Percentiles rank a stretch among this genome's conserved stretches.
phyloP scores from a whole-genome alignment of 441 rosid genomes.

The Populus hybrid region DNA sequence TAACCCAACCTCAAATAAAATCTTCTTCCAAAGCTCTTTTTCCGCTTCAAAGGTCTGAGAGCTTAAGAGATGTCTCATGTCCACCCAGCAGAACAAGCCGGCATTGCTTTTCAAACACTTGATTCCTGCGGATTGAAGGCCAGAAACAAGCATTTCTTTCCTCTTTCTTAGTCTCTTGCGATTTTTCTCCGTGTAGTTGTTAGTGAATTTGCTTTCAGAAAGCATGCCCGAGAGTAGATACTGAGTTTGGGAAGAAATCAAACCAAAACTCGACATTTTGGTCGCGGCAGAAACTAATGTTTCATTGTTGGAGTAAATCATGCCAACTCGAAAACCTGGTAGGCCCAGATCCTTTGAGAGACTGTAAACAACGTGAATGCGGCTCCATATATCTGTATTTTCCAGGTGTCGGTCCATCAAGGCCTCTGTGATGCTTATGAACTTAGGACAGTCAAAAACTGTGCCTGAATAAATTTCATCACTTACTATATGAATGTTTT shows the following conservation, averaged over 20 bases:
- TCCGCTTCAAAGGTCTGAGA: constrained; percentile 70
- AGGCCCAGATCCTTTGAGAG: constrained; percentile 90
- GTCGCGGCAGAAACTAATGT: constrained; percentile 72
- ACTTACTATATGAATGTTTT: constrained; percentile 75
- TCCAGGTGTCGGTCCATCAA: constrained; percentile 44
- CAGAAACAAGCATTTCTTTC: constrained; percentile 52
- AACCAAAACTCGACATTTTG: constrained; percentile 95
- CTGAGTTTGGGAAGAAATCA: constrained; percentile 90
- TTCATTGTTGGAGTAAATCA: constrained; percentile 73
- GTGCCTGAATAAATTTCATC: constrained; percentile 94
- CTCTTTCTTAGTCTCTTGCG: constrained; percentile 51
- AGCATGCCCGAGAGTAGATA: constrained; percentile 64
- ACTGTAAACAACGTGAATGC: constrained; percentile 73
- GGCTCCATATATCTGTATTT: constrained; percentile 41
- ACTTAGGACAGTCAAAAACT: constrained; percentile 61
- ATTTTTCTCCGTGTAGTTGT: constrained; percentile 57
- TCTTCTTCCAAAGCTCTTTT: constrained; percentile 74
- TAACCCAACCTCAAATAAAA: constrained; percentile 59
- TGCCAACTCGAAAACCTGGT: constrained; percentile 93
- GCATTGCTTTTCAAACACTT: constrained; percentile 67
- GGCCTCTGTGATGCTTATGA: constrained; percentile 66
- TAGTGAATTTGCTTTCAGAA: constrained; percentile 62
- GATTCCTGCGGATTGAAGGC: constrained; percentile 64
- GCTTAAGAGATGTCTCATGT: constrained; percentile 73
- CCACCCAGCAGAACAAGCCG: constrained; percentile 90